Percentiles rank a stretch among this genome's conserved stretches.
phyloP scores from a whole-genome alignment of 176 grass and related monocot species.

The Dactylis glomerata region DNA sequence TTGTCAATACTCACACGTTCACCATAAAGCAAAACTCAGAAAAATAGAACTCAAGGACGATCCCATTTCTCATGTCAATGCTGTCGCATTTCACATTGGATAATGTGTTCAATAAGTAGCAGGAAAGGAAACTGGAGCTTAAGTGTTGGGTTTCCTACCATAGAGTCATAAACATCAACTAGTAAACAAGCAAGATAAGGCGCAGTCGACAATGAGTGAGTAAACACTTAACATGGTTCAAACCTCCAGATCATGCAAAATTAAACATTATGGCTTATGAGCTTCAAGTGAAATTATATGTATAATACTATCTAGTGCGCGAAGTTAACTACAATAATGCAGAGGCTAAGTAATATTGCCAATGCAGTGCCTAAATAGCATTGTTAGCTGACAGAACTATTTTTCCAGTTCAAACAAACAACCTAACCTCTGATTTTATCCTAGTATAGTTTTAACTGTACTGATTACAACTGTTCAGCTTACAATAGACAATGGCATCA shows the following conservation, averaged over 20 bases:
- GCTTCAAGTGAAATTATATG: background rate
- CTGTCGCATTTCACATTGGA: constrained; percentile 8
- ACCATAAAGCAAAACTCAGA: background rate
- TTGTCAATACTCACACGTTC: constrained; percentile 26
- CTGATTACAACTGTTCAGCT: background rate
- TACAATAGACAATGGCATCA: background rate
- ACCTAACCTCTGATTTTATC: background rate
- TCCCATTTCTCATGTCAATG: background rate
- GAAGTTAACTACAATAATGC: background rate
- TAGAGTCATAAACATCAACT: background rate
- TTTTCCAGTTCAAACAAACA: background rate
- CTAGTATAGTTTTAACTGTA: background rate
- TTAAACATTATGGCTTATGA: background rate
- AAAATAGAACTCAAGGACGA: background rate
- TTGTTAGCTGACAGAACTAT: background rate
- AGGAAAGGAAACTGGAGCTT: background rate
- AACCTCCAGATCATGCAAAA: background rate
- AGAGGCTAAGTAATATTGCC: background rate
- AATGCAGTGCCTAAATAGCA: background rate
- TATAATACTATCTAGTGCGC: background rate
- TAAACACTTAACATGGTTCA: background rate
- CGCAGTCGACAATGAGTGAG: background rate
- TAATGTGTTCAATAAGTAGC: background rate
- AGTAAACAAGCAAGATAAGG: background rate
- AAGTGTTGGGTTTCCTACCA: background rate